Conservation (phyloP, 2,329 filamentous ascomycete genomes). For the Penicillium sp. region DNA sequence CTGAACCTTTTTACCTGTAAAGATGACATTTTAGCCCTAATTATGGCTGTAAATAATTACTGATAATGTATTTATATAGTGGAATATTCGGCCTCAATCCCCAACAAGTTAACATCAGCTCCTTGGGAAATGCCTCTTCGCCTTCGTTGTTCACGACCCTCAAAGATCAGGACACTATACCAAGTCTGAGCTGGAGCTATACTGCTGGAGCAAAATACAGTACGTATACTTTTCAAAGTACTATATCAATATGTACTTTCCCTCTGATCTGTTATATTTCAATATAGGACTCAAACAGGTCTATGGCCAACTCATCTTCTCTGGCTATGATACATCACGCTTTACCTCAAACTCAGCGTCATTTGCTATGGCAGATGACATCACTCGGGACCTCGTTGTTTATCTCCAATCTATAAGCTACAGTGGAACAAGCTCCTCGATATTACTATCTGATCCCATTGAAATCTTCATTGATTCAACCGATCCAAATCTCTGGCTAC, state of each 20-base stretch:
- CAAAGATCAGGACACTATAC: conserved; percentile 63
- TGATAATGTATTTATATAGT: conserved; percentile 35
- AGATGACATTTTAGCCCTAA: conserved; percentile 32
- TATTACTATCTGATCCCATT: conserved; percentile 35
- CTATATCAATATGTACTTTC: background rate
- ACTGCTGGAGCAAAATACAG: conserved; percentile 76
- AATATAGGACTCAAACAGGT: conserved; percentile 46
- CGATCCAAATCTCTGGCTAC: conserved; percentile 54
- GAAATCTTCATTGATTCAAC: conserved; percentile 55
- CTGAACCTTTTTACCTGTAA: conserved; percentile 49
- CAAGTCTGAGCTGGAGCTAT: conserved; percentile 75
- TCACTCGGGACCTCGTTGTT: conserved; percentile 65
- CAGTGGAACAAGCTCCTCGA: conserved; percentile 18
- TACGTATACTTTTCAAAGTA: conserved; percentile 44
- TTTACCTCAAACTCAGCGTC: conserved; percentile 64
- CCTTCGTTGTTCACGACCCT: conserved; percentile 58
- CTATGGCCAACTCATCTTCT: conserved; percentile 66
- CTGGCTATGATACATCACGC: conserved; percentile 69
- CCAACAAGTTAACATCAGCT: conserved; percentile 49
- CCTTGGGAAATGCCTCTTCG: conserved; percentile 47
- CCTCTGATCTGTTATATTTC: background rate
- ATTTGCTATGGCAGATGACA: conserved; percentile 62
- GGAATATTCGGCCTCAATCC: conserved; percentile 35
- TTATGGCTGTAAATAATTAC: background rate
- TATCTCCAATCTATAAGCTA: conserved; percentile 48